These are phyloP conservation scores for Thielaviopsis ethacetica DNA, from an alignment of 2,329 filamentous ascomycete species.

Conservation along the genomic window DNA sequence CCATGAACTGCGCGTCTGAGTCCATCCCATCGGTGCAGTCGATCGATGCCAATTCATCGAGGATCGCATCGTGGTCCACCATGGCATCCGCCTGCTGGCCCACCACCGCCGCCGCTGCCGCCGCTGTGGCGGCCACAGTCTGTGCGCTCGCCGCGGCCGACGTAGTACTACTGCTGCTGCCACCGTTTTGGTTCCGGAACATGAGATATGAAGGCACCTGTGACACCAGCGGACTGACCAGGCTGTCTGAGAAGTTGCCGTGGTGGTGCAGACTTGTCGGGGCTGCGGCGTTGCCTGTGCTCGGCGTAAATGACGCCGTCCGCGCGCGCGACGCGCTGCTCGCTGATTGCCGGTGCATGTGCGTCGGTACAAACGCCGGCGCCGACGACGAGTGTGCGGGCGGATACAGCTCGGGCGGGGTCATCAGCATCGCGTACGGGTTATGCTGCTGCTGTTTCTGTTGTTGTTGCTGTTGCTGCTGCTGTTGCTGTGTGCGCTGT, in stretches of 20 bases:
- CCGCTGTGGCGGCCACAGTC: not conserved
- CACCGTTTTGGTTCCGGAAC: not conserved
- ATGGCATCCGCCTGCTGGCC: not conserved
- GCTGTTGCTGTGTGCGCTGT: not conserved
- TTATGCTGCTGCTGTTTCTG: not conserved
- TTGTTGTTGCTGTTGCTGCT: not conserved
- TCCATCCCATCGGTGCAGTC: slow-evolving; percentile 33
- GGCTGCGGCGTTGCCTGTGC: not conserved
- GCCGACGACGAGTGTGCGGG: not conserved
- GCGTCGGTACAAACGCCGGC: slow-evolving; percentile 1
- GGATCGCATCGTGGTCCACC: slow-evolving; percentile 34
- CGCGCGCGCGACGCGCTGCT: not conserved
- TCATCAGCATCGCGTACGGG: not conserved
- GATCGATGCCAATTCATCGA: slow-evolving; percentile 35
- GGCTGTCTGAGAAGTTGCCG: not conserved
- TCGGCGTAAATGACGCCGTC: slow-evolving; percentile 2
- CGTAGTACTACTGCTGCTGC: not conserved
- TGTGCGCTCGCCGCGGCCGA: not conserved
- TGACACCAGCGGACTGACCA: slow-evolving; percentile 4
- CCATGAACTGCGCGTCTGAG: slow-evolving; percentile 47
- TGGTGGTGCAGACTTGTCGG: not conserved
- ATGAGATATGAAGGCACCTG: slow-evolving; percentile 6
- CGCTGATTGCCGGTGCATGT: not conserved
- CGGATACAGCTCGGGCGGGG: not conserved
- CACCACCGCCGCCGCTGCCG: not conserved